Percentiles rank a stretch among this genome's conserved stretches.
phyloP scores from a whole-genome alignment of 192 early-diverging fungal genomes.

The Umbelopsis vinacea region DNA sequence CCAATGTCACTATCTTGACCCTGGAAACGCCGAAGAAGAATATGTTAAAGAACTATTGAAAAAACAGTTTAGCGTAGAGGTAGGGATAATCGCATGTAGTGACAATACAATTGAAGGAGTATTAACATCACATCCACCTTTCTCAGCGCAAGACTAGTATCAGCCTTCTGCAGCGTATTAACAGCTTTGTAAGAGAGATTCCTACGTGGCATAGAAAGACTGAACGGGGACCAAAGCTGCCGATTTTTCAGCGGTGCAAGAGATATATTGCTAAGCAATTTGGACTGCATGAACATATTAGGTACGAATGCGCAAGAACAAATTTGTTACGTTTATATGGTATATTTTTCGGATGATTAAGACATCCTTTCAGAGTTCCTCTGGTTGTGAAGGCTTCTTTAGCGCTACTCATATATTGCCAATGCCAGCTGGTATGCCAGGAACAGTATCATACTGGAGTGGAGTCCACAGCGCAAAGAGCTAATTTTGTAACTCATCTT shows the following conservation, averaged over 20 bases:
- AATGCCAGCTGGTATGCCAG: conserved; percentile 31
- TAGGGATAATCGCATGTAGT: not conserved
- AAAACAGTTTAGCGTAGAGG: not conserved
- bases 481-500: too few species aligned
- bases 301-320: conserved; percentile 15
- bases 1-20: conserved; percentile 27
- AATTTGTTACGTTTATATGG: not conserved
- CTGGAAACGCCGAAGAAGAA: conserved; percentile 35
- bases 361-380: conserved; percentile 24
- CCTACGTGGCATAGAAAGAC: not conserved
- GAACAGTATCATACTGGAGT: too few species aligned
- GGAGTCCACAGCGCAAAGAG: too few species aligned
- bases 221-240: not conserved
- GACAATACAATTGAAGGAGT: not conserved
- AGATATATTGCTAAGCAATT: conserved; percentile 13
- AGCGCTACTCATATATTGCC: conserved; percentile 32
- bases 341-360: not conserved
- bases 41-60: conserved; percentile 32
- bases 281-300: conserved; percentile 29
- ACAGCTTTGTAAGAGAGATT: not conserved
- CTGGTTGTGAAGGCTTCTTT: conserved; percentile 37
- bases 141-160: conserved; percentile 4
- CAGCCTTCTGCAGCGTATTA: not conserved
- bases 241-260: not conserved
- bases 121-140: not conserved